A percentile compares a stretch with the other conserved stretches of the same genome.
phyloP scores from a whole-genome alignment of 257 asterid genomes.

The Przewalskia tangutica region DNA sequence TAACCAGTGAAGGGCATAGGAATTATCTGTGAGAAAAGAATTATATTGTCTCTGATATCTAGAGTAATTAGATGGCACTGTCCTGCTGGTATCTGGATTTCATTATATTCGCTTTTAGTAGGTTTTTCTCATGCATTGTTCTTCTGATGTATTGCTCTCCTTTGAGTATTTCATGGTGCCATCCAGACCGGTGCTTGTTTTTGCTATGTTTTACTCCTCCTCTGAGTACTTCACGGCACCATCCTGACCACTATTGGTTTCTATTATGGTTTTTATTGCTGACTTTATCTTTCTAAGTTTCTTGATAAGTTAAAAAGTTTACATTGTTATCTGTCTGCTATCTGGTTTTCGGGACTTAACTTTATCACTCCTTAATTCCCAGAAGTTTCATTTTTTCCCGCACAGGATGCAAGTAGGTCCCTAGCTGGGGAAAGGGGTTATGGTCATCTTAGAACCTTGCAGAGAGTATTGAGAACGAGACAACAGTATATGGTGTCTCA shows the following conservation, averaged over 20 bases:
- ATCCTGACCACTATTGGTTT: background rate
- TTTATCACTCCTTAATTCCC: background rate
- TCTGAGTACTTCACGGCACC: background rate
- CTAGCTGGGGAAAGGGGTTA: constrained; percentile 69
- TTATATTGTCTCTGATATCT: background rate
- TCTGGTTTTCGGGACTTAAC: background rate
- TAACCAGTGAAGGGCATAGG: background rate
- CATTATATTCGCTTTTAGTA: background rate
- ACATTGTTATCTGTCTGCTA: background rate
- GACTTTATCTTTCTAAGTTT: background rate
- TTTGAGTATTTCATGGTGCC: background rate
- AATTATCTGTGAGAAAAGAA: background rate
- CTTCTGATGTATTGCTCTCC: background rate
- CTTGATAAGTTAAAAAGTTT: background rate
- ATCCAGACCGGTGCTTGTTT: background rate
- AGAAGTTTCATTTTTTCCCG: background rate
- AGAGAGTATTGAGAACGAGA: constrained; percentile 52
- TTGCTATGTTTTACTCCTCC: background rate
- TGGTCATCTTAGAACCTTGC: constrained; percentile 44
- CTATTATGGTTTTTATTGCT: background rate
- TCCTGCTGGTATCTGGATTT: background rate
- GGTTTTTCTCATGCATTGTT: background rate
- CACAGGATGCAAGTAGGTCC: constrained; percentile 64
- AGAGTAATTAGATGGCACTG: background rate
- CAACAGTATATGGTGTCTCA: constrained; percentile 77